phyloP scores from a whole-genome alignment of 2,329 filamentous ascomycete genomes.

The Hypomyces perniciosus region DNA sequence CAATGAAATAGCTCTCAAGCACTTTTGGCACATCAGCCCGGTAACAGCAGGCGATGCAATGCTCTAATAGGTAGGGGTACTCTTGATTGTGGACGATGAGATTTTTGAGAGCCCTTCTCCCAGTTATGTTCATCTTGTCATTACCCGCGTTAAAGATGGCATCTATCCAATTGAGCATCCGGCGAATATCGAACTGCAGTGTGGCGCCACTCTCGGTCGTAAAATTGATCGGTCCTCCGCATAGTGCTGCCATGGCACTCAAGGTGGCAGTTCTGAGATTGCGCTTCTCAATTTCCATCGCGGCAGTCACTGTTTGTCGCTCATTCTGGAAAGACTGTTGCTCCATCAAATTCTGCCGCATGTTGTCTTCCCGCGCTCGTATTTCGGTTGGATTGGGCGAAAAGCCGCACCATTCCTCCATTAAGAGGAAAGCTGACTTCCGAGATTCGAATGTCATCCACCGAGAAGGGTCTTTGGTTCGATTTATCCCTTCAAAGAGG shows the following conservation, averaged over 20 bases:
- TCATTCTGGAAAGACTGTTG: slow-evolving; percentile 66
- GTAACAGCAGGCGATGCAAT: slow-evolving; percentile 90
- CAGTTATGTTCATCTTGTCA: slow-evolving; percentile 86
- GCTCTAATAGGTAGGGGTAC: slow-evolving; percentile 76
- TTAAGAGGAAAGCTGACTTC: slow-evolving; percentile 89
- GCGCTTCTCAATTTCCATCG: slow-evolving; percentile 95
- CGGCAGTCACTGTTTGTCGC: slow-evolving; percentile 72
- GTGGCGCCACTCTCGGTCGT: slow-evolving; percentile 82
- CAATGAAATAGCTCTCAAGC: slow-evolving; percentile 90
- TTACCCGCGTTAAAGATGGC: slow-evolving; percentile 89
- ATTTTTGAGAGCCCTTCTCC: slow-evolving; percentile 80
- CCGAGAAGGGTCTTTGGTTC: slow-evolving; percentile 73
- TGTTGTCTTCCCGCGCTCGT: slow-evolving; percentile 73
- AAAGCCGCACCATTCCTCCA: slow-evolving; percentile 99
- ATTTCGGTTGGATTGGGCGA: slow-evolving; percentile 85
- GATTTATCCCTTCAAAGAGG: slow-evolving; percentile 84
- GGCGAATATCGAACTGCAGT: slow-evolving; percentile 83
- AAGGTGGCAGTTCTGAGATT: slow-evolving; percentile 85
- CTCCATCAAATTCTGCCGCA: slow-evolving; percentile 78
- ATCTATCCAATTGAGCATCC: slow-evolving; percentile 93
- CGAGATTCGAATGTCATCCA: slow-evolving; percentile 98
- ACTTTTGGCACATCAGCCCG: slow-evolving; percentile 73
- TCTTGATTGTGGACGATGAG: slow-evolving; percentile 87
- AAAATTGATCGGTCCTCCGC: slow-evolving; percentile 77
- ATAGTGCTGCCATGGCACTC: slow-evolving; percentile 92